Evolutionary conservation across 148 eudicot genomes (phyloP).

Genomic region (Chenopodium suecicum): DNA sequence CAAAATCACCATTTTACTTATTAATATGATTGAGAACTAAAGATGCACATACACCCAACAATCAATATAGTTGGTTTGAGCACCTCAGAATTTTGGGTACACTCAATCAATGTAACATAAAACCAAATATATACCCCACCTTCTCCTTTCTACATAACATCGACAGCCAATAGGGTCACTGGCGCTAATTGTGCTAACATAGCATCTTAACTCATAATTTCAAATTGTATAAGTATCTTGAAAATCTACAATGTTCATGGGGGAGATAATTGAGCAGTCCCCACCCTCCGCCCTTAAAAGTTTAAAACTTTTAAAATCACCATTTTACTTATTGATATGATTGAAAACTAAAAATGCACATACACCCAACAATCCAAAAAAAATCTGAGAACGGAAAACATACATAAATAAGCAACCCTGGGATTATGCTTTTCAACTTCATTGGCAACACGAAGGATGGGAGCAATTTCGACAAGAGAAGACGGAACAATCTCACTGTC

Average conservation of each 20-base stretch:
- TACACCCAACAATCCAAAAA: not conserved
- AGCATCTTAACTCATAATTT: not conserved
- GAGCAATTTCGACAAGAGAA: conserved; percentile 86
- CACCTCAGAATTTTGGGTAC: not conserved
- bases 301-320: no score
- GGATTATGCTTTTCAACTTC: conserved; percentile 92
- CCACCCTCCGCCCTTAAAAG: no score
- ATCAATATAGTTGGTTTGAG: not conserved
- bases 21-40: not conserved
- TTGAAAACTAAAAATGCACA: not conserved
- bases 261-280: no score
- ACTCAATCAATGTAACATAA: not conserved
- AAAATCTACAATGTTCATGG: no score
- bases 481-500: conserved; percentile 99
- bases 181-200: not conserved
- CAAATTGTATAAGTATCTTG: not conserved
- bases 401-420: conserved; percentile 95
- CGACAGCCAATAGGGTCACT: not conserved
- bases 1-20: no score
- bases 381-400: conserved; percentile 17
- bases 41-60: not conserved
- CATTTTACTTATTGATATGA: not conserved
- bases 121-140: not conserved
- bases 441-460: conserved; percentile 98
- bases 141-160: not conserved